These are phyloP conservation scores for Mortierella hygrophila DNA, from an alignment of 192 early-diverging fungal genomes.

Conservation along the genomic window DNA sequence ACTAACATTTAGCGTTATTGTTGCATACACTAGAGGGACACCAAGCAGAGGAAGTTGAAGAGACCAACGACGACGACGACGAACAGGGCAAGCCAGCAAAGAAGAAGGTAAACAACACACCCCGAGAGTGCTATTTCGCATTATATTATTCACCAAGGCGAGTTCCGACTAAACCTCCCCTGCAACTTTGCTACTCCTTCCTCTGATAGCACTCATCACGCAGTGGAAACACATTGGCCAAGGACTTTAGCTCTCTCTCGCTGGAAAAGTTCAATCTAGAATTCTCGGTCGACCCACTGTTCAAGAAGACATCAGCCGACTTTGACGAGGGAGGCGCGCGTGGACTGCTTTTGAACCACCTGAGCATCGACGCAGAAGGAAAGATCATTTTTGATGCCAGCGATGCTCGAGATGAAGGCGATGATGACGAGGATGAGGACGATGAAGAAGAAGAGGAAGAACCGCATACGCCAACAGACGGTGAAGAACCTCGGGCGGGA, in stretches of 20 bases:
- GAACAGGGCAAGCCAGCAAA: constrained; percentile 57
- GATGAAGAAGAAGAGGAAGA: constrained; percentile 35
- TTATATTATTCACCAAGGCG: constrained; percentile 16
- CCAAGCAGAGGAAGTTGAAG: constrained; percentile 46
- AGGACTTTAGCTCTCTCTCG: constrained; percentile 83
- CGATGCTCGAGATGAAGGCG: constrained; percentile 74
- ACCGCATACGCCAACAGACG: neutral
- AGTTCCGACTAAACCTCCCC: neutral
- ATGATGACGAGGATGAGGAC: constrained; percentile 58
- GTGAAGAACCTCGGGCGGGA: constrained; percentile 23
- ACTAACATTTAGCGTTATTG: neutral
- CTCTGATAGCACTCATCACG: constrained; percentile 54
- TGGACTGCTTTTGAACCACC: constrained; percentile 90
- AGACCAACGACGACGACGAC: constrained; percentile 60
- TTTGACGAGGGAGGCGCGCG: constrained; percentile 98
- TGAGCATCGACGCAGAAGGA: constrained; percentile 83
- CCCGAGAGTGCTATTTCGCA: neutral
- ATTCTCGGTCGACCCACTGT: constrained; percentile 94
- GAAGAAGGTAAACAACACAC: constrained; percentile 49
- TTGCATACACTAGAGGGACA: constrained; percentile 10
- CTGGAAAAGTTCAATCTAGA: constrained; percentile 93
- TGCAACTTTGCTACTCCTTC: constrained; percentile 45
- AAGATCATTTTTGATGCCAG: constrained; percentile 96
- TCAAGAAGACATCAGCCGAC: constrained; percentile 98
- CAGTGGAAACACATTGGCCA: constrained; percentile 80